phyloP scores from a whole-genome alignment of 768 basidiomycete genomes.

The Tremella fuciformis region DNA sequence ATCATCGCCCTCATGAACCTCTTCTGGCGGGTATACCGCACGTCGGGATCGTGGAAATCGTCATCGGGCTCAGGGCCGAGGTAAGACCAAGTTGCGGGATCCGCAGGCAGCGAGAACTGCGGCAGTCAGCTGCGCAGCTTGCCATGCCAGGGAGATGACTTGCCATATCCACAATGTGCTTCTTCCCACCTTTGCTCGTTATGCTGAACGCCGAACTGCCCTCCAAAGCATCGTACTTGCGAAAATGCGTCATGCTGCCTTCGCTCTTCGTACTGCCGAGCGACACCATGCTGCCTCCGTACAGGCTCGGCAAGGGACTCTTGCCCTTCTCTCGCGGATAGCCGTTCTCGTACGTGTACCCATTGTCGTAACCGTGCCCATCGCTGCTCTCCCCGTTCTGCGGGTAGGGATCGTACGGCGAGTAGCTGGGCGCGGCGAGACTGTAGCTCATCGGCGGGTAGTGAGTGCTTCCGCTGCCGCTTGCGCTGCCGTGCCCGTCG shows the following conservation, averaged over 20 bases:
- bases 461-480: slow-evolving; percentile 12
- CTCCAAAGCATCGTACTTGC: slow-evolving; percentile 31
- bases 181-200: slow-evolving; percentile 39
- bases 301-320: slow-evolving; percentile 28
- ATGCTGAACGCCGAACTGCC: slow-evolving; percentile 35
- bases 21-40: slow-evolving; percentile 17
- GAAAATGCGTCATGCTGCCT: slow-evolving; percentile 37
- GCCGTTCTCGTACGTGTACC: background rate
- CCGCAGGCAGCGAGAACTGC: slow-evolving; percentile 45
- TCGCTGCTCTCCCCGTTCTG: slow-evolving; percentile 6
- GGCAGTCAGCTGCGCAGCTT: background rate
- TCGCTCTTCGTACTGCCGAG: slow-evolving; percentile 30
- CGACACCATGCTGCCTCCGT: slow-evolving; percentile 30
- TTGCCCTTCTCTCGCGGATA: slow-evolving; percentile 5
- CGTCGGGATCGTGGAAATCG: slow-evolving; percentile 48
- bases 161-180: slow-evolving; percentile 40
- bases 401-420: slow-evolving; percentile 27
- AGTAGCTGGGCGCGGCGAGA: slow-evolving; percentile 28
- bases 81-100: slow-evolving; percentile 44
- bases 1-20: slow-evolving; percentile 59
- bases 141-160: slow-evolving; percentile 11
- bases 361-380: slow-evolving; percentile 5
- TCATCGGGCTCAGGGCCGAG: slow-evolving; percentile 48
- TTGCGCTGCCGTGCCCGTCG: slow-evolving; percentile 14
- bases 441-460: slow-evolving; percentile 42